Percentiles rank a stretch among this genome's conserved stretches.
Conservation (phyloP, 345 rosid species). For the Capsella bursapastoris region DNA sequence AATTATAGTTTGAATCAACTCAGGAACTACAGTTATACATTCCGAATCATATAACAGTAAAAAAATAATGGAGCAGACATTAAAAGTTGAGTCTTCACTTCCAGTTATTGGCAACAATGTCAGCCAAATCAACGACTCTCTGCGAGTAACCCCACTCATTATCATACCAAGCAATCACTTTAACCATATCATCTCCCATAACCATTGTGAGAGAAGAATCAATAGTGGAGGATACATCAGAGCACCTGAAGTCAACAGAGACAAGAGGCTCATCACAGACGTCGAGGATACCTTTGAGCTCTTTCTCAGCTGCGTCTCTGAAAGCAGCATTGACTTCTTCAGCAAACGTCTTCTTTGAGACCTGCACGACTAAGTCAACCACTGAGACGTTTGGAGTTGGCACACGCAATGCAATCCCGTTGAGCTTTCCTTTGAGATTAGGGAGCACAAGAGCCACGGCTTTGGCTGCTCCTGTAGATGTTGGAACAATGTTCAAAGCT, state of each 20-base stretch:
- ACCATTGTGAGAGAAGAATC: conserved; percentile 95
- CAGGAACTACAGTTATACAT: conserved; percentile 41
- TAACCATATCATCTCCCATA: conserved; percentile 99
- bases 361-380: conserved; percentile 95
- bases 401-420: conserved; percentile 96
- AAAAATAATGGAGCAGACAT: conserved; percentile 33
- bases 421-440: conserved; percentile 88
- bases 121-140: conserved; percentile 96
- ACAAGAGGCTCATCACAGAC: conserved; percentile 99
- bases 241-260: conserved; percentile 95
- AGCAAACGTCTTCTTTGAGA: conserved; percentile 90
- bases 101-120: conserved; percentile 94
- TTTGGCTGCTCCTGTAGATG: conserved; percentile 98
- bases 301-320: conserved; percentile 85
- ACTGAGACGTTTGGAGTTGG: conserved; percentile 98
- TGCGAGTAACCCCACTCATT: conserved; percentile 99
- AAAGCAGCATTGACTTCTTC: conserved; percentile 96
- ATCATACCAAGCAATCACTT: conserved; percentile 99
- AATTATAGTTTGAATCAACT: conserved; percentile 31
- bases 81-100: conserved; percentile 51
- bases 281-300: conserved; percentile 78
- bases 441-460: conserved; percentile 99
- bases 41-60: conserved; percentile 40
- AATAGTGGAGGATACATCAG: conserved; percentile 87
- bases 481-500: conserved; percentile 95